phyloP scores from a whole-genome alignment of 129 eudicot species.

The Chrysanthemum makinoi region DNA sequence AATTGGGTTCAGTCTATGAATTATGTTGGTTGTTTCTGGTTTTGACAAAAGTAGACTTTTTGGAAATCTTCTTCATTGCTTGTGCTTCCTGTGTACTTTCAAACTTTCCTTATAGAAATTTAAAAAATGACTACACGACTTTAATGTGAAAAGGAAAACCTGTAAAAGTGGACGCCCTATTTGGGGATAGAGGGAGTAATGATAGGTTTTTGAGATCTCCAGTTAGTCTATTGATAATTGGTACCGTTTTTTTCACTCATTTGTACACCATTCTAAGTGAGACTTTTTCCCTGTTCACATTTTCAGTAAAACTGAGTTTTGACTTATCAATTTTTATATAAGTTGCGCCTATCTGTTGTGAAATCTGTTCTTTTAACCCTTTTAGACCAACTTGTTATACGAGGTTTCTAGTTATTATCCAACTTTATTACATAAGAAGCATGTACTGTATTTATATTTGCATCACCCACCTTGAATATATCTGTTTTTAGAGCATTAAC shows the following conservation, averaged over 20 bases:
- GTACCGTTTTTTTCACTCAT: neutral
- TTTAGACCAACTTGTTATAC: neutral
- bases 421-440: neutral
- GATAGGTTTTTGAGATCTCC: too few relatives aligned
- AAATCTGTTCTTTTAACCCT: neutral
- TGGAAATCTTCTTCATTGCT: neutral
- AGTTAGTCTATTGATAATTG: too few relatives aligned
- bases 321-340: neutral
- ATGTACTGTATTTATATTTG: neutral
- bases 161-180: neutral
- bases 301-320: neutral
- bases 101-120: neutral
- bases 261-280: neutral
- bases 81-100: neutral
- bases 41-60: constrained; percentile 8
- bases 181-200: too few relatives aligned
- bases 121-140: neutral
- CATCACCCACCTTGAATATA: neutral
- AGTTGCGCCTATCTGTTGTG: neutral
- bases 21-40: constrained; percentile 18
- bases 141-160: neutral
- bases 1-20: neutral
- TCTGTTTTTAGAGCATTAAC: neutral
- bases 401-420: neutral
- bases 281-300: neutral